phyloP scores from a whole-genome alignment of 2,329 filamentous ascomycete genomes.

The Exophiala xenobiotica region DNA sequence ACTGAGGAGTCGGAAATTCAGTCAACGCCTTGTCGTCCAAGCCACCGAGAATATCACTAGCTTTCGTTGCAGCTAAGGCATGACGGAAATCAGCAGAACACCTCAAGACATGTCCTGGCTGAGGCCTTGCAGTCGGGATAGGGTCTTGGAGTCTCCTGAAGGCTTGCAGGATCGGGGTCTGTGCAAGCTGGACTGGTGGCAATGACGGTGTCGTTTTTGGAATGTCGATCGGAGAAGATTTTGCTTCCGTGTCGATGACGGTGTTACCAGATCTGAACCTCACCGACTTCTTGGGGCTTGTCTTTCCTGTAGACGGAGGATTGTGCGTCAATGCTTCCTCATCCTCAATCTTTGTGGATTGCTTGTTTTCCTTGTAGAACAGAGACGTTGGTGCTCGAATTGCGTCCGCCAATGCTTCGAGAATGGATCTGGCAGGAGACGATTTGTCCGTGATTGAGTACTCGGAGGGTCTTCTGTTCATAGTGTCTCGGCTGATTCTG shows the following conservation, averaged over 20 bases:
- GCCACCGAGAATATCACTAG: constrained; percentile 2
- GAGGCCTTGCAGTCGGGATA: constrained; percentile 21
- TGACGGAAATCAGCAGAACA: constrained; percentile 17
- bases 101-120: constrained; percentile 14
- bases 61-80: constrained; percentile 9
- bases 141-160: constrained; percentile 12
- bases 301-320: not conserved
- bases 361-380: constrained; percentile 23
- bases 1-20: not conserved
- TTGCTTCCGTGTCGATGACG: constrained; percentile 13
- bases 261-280: constrained; percentile 17
- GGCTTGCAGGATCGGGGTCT: constrained; percentile 15
- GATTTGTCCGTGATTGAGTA: constrained; percentile 8
- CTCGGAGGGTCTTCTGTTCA: constrained; percentile 7
- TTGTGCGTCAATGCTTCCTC: not conserved
- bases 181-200: constrained; percentile 20
- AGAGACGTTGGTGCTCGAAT: constrained; percentile 18
- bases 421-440: constrained; percentile 16
- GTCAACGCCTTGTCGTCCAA: not conserved
- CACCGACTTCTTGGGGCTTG: constrained; percentile 23
- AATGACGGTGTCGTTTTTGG: constrained; percentile 20
- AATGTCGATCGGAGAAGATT: constrained; percentile 25
- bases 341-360: not conserved
- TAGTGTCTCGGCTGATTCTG: constrained; percentile 1
- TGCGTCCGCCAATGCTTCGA: constrained; percentile 20